These are phyloP conservation scores for Candida ponderosae DNA, from an alignment of 805 yeast species.

Conservation along the genomic window DNA sequence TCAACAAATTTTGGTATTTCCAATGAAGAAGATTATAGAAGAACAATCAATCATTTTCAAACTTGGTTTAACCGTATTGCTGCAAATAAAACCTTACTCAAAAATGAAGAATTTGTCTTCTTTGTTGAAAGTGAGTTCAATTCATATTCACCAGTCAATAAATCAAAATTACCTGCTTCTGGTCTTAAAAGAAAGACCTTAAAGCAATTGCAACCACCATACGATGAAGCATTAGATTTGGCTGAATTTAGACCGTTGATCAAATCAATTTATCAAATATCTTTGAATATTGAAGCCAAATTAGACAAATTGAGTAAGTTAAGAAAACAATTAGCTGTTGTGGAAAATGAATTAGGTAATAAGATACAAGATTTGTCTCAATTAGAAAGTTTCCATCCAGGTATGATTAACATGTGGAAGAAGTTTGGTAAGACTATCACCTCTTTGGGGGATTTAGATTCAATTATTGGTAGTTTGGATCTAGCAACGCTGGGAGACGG, in stretches of 20 bases:
- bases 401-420: constrained; percentile 74
- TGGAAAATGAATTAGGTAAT: constrained; percentile 46
- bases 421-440: constrained; percentile 63
- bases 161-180: constrained; percentile 61
- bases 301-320: constrained; percentile 46
- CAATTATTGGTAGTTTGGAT: constrained; percentile 63
- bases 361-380: constrained; percentile 30
- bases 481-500: constrained; percentile 75
- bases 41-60: constrained; percentile 56
- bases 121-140: constrained; percentile 76
- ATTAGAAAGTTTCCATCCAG: constrained; percentile 50
- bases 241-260: constrained; percentile 84
- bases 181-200: constrained; percentile 85
- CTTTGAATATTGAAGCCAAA: constrained; percentile 43
- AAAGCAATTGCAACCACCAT: constrained; percentile 88
- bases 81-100: constrained; percentile 66
- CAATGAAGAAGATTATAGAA: constrained; percentile 68
- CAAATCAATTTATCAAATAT: constrained; percentile 58
- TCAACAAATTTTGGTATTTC: constrained; percentile 75
- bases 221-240: constrained; percentile 74
- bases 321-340: constrained; percentile 41
- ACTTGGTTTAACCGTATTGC: constrained; percentile 78
- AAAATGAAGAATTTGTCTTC: constrained; percentile 82
- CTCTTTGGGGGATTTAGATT: constrained; percentile 67
- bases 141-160: constrained; percentile 38